These are phyloP conservation scores for Verticillium zaregamsianum DNA, from an alignment of 2,329 filamentous ascomycete species.

Conservation along the genomic window DNA sequence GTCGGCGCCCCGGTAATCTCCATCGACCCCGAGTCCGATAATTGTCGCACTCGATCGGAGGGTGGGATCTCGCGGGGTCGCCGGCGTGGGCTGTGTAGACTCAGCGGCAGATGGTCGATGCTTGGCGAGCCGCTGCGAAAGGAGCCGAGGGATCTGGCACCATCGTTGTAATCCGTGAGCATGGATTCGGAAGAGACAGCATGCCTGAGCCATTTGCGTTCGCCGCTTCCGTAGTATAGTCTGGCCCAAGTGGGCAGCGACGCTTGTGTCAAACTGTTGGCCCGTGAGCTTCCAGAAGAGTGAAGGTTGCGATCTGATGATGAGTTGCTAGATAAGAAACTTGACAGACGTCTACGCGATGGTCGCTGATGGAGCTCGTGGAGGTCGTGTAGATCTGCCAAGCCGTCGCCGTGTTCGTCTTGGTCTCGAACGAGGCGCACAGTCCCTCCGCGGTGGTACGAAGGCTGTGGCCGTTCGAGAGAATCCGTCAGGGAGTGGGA, in stretches of 20 bases:
- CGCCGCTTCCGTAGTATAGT: slow-evolving; percentile 68
- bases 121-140: slow-evolving; percentile 44
- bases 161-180: slow-evolving; percentile 40
- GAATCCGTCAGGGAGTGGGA: slow-evolving; percentile 39
- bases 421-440: slow-evolving; percentile 48
- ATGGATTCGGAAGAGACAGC: slow-evolving; percentile 42
- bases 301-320: slow-evolving; percentile 51
- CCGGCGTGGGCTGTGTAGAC: slow-evolving; percentile 41
- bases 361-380: slow-evolving; percentile 48
- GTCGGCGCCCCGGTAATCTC: slow-evolving; percentile 33
- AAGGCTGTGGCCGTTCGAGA: slow-evolving; percentile 44
- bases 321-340: slow-evolving; percentile 42
- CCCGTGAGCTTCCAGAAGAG: slow-evolving; percentile 45
- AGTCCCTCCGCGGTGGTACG: slow-evolving; percentile 35
- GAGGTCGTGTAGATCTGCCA: slow-evolving; percentile 54
- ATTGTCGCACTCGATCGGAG: slow-evolving; percentile 19
- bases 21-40: slow-evolving; percentile 33
- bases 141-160: slow-evolving; percentile 40
- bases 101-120: slow-evolving; percentile 41
- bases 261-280: slow-evolving; percentile 39
- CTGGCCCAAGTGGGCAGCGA: slow-evolving; percentile 54
- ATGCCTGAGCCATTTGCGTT: slow-evolving; percentile 42
- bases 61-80: slow-evolving; percentile 32
- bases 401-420: slow-evolving; percentile 61
- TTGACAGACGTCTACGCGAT: slow-evolving; percentile 50